Evolutionary conservation across 2,329 filamentous ascomycete species (phyloP), one percentile per base, ranked within the genome.

Genomic region (Hymenoscyphus scutula): DNA sequence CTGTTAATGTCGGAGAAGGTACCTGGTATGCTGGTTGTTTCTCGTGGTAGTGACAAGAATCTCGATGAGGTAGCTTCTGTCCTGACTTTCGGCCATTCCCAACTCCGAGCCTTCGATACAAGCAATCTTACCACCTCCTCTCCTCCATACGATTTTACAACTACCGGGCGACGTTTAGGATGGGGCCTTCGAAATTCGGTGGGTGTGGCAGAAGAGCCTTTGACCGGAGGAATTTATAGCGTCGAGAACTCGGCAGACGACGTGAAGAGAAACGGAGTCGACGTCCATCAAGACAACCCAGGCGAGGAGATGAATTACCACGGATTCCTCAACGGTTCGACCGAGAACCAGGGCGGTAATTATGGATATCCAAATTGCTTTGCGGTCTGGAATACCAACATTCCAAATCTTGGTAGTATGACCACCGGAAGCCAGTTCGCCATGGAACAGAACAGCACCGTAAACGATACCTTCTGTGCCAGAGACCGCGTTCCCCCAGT

Each of bases 181-280:
- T 92, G 88, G 88, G 89, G 89, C 11, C 78, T 92, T 59, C 81
- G 88, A 41, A 92, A 92, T 73, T 86, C 87, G 1, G 88, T 91
- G 4, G 89, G 89, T 10, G 76, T 92, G 3, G 86, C 78, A n/a
- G 88, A 89, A 73, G 80, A 90, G 60, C 81, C 81, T 1, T 62
- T 70, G 4, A 77, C 77, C 0, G 83, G 82, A 23, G 81, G 78
- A 19, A 78, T 86, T 63, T 85, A 80, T 76, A 79, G 77, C 19
- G 87, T 92, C 7, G 89, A 92, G 74, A 92, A 92, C 74, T 88
- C 84, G 1, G 85, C 85, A 8, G 89, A 91, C 73, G 75, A 89
- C 41, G 78, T 91, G 17, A 75, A 76, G 15, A 81, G 89, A 34
- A 75, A 80, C 56, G 83, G 82, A 10, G 67, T 79, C n/a, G 85